Evolutionary conservation across 805 yeast genomes (phyloP).

Genomic region (Brettanomyces custersianus): DNA sequence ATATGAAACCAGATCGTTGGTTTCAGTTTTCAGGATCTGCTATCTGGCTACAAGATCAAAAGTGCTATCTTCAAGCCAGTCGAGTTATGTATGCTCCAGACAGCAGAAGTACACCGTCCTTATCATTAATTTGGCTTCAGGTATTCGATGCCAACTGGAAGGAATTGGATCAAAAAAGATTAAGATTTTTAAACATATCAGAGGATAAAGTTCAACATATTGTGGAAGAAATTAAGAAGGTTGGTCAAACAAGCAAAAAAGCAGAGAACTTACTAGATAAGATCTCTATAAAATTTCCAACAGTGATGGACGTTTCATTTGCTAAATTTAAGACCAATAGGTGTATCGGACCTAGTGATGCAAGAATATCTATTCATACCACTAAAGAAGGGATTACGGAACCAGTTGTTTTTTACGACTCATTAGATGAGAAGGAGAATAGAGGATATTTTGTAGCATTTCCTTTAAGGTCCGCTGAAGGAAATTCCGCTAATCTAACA

Average conservation of each 20-base stretch:
- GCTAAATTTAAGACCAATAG: slow-evolving; percentile 17
- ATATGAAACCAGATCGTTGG: slow-evolving; percentile 26
- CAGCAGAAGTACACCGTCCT: slow-evolving; percentile 26
- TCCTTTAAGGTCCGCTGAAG: slow-evolving; percentile 24
- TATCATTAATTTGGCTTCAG: slow-evolving; percentile 36
- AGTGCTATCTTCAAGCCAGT: slow-evolving; percentile 38
- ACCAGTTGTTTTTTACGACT: slow-evolving; percentile 38
- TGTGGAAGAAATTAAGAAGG: slow-evolving; percentile 18
- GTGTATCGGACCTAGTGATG: slow-evolving; percentile 41
- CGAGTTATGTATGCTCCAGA: slow-evolving; percentile 31
- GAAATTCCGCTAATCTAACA: slow-evolving; percentile 11
- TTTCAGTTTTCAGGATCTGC: slow-evolving; percentile 40
- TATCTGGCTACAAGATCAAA: slow-evolving; percentile 42
- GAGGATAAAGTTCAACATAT: slow-evolving; percentile 23
- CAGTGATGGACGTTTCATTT: slow-evolving; percentile 22
- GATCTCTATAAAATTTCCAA: slow-evolving; percentile 24
- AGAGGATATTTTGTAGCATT: slow-evolving; percentile 25
- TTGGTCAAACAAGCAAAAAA: slow-evolving; percentile 16
- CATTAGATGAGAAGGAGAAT: slow-evolving; percentile 17
- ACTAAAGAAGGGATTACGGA: slow-evolving; percentile 27
- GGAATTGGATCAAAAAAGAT: slow-evolving; percentile 30
- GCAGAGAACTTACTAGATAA: slow-evolving; percentile 11
- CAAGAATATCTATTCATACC: slow-evolving; percentile 31
- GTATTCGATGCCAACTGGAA: slow-evolving; percentile 37
- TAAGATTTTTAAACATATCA: slow-evolving; percentile 24